Evolutionary conservation across 257 asterid species (phyloP).

Genomic region (Prunella vulgaris): DNA sequence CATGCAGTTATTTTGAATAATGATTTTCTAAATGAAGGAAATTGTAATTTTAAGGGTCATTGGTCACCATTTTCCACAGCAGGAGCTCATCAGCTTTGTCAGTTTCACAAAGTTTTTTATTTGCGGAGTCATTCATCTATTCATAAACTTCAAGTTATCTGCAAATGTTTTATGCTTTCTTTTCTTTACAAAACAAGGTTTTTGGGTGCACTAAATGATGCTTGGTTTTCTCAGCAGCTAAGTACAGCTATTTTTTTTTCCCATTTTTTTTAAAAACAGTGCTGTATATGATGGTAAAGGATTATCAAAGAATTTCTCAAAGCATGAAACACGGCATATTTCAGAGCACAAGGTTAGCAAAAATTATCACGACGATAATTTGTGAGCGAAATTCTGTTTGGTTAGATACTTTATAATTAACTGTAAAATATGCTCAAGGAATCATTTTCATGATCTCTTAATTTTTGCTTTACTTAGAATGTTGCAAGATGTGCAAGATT

Average conservation of each 20-base stretch:
- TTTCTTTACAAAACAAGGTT: constrained; percentile 1
- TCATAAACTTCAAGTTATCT: background rate
- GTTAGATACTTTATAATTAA: background rate
- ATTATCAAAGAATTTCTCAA: constrained; percentile 62
- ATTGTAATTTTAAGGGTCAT: background rate
- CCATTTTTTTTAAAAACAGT: constrained; percentile 34
- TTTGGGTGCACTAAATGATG: constrained; percentile 12
- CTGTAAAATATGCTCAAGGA: constrained; percentile 17
- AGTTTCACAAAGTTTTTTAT: background rate
- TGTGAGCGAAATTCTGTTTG: constrained; percentile 10
- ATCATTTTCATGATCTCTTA: constrained; percentile 1
- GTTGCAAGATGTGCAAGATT: constrained; percentile 83
- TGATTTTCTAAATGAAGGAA: background rate
- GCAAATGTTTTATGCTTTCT: background rate
- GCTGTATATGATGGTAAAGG: constrained; percentile 51
- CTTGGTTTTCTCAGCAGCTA: background rate
- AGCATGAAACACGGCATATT: constrained; percentile 68
- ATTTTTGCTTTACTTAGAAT: constrained; percentile 29
- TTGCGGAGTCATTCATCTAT: background rate
- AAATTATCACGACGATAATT: constrained; percentile 16
- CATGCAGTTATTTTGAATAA: background rate
- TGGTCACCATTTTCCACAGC: background rate
- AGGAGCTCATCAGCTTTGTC: background rate
- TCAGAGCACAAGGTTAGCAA: constrained; percentile 82
- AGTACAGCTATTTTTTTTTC: constrained; percentile 1